Conservation (phyloP, 805 yeast genomes). For the Metschnikowia borealis region DNA sequence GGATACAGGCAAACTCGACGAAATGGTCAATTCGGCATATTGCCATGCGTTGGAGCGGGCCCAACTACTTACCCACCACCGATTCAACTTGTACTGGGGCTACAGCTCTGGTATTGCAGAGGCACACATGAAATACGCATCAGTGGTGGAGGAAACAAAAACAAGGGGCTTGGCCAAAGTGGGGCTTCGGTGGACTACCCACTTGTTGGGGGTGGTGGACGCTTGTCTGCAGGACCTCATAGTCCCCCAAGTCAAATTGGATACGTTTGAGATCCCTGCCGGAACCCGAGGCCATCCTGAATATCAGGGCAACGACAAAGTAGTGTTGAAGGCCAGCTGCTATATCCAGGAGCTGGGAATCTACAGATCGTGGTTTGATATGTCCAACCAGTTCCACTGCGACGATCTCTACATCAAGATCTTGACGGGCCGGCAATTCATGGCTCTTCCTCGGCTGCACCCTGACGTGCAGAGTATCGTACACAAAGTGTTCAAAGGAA, state of each 20-base stretch:
- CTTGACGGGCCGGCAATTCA: slow-evolving; percentile 11
- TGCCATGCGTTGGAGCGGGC: slow-evolving; percentile 28
- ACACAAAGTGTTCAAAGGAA: slow-evolving; percentile 17
- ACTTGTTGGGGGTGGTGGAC: slow-evolving; percentile 12
- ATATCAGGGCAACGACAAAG: slow-evolving; percentile 10
- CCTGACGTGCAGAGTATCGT: slow-evolving; percentile 25
- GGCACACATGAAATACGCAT: slow-evolving; percentile 25
- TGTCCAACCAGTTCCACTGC: slow-evolving; percentile 14
- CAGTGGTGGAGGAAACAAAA: slow-evolving; percentile 23
- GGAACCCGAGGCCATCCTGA: slow-evolving; percentile 29
- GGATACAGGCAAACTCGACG: slow-evolving; percentile 32
- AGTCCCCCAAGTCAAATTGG: slow-evolving; percentile 22
- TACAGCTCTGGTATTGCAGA: slow-evolving; percentile 25
- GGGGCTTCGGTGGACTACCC: slow-evolving; percentile 16
- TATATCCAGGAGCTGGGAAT: slow-evolving; percentile 3
- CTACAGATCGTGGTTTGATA: slow-evolving; percentile 17
- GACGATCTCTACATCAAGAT: slow-evolving; percentile 12
- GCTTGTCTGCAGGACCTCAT: slow-evolving; percentile 20
- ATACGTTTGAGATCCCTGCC: slow-evolving; percentile 24
- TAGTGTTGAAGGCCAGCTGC: slow-evolving; percentile 11
- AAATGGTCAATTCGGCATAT: slow-evolving; percentile 24
- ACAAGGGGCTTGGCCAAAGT: slow-evolving; percentile 15
- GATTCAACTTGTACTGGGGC: slow-evolving; percentile 35
- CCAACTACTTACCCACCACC: slow-evolving; percentile 21
- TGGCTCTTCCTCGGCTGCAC: slow-evolving; percentile 19